Evolutionary conservation across 805 yeast genomes (phyloP).

Genomic region (Candida corydali): DNA sequence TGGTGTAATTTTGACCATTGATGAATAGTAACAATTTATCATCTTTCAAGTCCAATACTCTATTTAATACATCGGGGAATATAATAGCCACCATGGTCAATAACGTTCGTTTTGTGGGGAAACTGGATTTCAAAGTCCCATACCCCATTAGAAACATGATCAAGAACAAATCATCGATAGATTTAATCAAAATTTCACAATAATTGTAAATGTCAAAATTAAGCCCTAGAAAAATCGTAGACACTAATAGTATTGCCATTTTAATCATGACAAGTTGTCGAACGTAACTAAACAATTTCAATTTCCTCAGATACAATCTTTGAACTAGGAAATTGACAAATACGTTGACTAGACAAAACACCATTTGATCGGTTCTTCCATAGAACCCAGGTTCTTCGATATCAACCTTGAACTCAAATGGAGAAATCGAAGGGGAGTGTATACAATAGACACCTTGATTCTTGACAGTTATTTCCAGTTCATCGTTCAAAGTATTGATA

Average conservation of each 20-base stretch:
- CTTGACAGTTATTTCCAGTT: background rate
- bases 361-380: constrained; percentile 1
- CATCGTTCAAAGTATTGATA: background rate
- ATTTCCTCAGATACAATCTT: background rate
- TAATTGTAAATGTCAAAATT: constrained; percentile 1
- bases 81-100: background rate
- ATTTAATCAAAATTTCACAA: background rate
- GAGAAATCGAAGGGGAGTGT: background rate
- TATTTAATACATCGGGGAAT: background rate
- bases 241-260: background rate
- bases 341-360: background rate
- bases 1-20: constrained; percentile 1
- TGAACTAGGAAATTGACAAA: background rate
- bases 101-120: background rate
- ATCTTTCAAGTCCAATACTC: constrained; percentile 3
- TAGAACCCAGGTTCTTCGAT: background rate
- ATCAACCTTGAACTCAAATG: constrained; percentile 1
- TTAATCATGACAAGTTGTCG: background rate
- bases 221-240: background rate
- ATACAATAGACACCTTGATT: constrained; percentile 2
- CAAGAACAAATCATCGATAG: constrained; percentile 2
- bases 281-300: background rate
- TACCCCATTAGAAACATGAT: constrained; percentile 5
- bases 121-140: background rate
- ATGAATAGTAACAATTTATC: background rate